These are phyloP conservation scores for Grosmannia huntii DNA, from an alignment of 2,329 filamentous ascomycete genomes.

Conservation along the genomic window DNA sequence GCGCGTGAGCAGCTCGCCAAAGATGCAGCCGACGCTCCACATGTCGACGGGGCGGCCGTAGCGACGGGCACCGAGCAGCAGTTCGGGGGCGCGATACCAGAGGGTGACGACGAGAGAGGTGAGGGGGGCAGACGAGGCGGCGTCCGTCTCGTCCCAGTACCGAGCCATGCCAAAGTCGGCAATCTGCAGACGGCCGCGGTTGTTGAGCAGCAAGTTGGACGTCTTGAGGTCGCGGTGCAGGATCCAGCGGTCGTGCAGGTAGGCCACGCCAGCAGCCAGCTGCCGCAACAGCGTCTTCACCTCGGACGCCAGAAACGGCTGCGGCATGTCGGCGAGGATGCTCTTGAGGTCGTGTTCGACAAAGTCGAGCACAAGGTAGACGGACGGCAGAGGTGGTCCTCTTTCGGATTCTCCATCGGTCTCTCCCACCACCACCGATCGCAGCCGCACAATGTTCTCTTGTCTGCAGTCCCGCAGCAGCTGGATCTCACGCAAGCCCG, in stretches of 20 bases:
- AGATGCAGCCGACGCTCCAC: constrained; percentile 95
- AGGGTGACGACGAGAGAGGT: constrained; percentile 92
- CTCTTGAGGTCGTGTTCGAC: constrained; percentile 93
- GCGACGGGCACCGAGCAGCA: constrained; percentile 64
- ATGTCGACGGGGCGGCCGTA: constrained; percentile 77
- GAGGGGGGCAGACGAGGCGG: constrained; percentile 42
- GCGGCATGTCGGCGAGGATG: constrained; percentile 84
- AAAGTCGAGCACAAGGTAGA: constrained; percentile 94
- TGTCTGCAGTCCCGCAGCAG: constrained; percentile 73
- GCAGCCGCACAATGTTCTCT: constrained; percentile 67
- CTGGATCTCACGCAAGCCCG: constrained; percentile 85
- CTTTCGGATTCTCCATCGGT: constrained; percentile 26
- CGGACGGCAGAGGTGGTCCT: constrained; percentile 21
- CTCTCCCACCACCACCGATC: constrained; percentile 76
- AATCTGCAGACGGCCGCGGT: constrained; percentile 86
- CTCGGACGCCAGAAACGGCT: constrained; percentile 86
- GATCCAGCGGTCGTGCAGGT: constrained; percentile 83
- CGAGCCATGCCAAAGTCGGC: constrained; percentile 98
- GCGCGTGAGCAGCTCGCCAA: constrained; percentile 76
- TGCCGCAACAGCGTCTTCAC: constrained; percentile 83
- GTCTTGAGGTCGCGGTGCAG: constrained; percentile 90
- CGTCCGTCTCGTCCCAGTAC: constrained; percentile 54
- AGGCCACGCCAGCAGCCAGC: constrained; percentile 65
- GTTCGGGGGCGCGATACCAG: constrained; percentile 90
- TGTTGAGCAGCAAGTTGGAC: constrained; percentile 87